Base-by-base conservation (phyloP, 148 eudicot genomes). In the Chenopodium quinoa region DNA sequence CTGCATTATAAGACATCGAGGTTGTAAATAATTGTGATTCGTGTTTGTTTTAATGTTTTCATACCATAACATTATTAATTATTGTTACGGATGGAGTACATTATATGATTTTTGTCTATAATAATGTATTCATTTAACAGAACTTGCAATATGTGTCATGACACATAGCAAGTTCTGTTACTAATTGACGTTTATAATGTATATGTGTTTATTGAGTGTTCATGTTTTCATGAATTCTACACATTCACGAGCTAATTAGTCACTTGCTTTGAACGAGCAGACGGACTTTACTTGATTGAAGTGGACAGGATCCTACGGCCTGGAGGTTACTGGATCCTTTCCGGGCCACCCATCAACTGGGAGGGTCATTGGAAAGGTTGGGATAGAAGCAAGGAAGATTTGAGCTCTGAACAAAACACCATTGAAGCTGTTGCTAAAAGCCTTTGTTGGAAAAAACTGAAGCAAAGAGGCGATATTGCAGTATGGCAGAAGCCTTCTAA, bases 281-380 rank as follows among this genome's bases (percentile, higher is more conserved):
- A 84, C 22, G 93, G 95, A 1, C 77, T 81, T 1, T 92, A 92
- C 87, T 80, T 92, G 81, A 86, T 89, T 31, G 94, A 91, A 78
- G 91, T 91, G 31, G 93, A 91, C 48, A 72, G 95, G 76, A 79
- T 92, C 25, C 81, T 92, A 19, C 80, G 93, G 7, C 93, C 93
- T 1, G 95, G 95, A 31, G 95, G 95, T 2, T 90, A 88, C 76
- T 92, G 95, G 95, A 83, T 92, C 81, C 83, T 92, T 9, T 92
- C 95, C 0, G 95, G 93, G 0, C 95, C 95, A 19, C 95, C 95
- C 12, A 85, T 92, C 74, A 85, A 85, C 47, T 90, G 93, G 93
- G 75, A 86, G 83, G 78, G 34, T 9, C 85, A 88, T 56, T 89
- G 85, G 87, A 76, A 79, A 75, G 90, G 93, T 25, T 90, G 93